phyloP scores from a whole-genome alignment of 139 green algal species.

The Haematococcus lacustris region DNA sequence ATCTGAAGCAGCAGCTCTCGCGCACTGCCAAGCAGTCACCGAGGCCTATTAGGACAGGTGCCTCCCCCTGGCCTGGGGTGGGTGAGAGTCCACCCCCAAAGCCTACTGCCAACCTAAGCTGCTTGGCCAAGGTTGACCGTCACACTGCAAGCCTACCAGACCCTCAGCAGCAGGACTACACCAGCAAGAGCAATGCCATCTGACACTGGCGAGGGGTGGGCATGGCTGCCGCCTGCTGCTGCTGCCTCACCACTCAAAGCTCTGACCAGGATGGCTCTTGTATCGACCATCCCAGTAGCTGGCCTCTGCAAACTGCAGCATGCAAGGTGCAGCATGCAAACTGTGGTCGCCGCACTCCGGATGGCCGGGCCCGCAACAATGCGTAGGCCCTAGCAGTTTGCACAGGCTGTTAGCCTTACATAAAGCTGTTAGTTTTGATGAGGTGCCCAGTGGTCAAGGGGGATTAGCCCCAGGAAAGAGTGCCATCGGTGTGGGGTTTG shows the following conservation, averaged over 20 bases:
- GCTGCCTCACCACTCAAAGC: slow-evolving; percentile 42
- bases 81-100: background rate
- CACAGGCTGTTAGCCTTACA: no score
- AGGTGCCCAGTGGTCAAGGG: no score
- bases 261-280: slow-evolving; percentile 11
- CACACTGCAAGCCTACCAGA: background rate
- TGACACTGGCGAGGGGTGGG: background rate
- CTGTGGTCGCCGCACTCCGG: background rate
- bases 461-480: no score
- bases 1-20: background rate
- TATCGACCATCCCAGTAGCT: slow-evolving; percentile 51
- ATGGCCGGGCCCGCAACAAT: background rate
- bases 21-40: background rate
- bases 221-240: background rate
- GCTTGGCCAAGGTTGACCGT: background rate
- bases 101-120: background rate
- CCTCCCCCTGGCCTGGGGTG: background rate
- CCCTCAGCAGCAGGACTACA: background rate
- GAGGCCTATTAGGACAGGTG: background rate
- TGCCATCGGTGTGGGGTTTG: no score
- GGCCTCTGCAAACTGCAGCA: slow-evolving; percentile 34
- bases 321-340: no score
- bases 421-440: no score
- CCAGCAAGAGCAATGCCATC: background rate
- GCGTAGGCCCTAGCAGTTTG: no score